phyloP scores from a whole-genome alignment of 2,329 filamentous ascomycete genomes.

The Apiospora malaysiana region DNA sequence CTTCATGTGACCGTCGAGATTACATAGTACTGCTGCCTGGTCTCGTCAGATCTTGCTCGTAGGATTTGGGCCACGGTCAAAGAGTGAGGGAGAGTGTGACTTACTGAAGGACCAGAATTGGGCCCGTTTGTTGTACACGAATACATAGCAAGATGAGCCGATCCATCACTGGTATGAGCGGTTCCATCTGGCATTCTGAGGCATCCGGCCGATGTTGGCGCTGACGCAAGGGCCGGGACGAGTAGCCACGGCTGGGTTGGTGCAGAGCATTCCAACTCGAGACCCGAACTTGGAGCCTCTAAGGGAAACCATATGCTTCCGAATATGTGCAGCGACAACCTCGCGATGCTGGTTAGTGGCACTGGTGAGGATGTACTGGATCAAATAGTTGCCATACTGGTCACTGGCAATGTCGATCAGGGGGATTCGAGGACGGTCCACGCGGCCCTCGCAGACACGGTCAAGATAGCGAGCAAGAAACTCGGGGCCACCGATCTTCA shows the following conservation, averaged over 20 bases:
- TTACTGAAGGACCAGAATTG: background rate
- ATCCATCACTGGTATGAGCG: conserved; percentile 59
- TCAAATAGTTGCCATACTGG: conserved; percentile 97
- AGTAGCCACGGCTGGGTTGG: conserved; percentile 88
- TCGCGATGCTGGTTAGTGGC: conserved; percentile 88
- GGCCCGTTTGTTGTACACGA: background rate
- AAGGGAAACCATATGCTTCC: conserved; percentile 99
- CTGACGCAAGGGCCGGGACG: conserved; percentile 85
- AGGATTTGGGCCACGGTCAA: background rate
- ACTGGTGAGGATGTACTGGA: conserved; percentile 95
- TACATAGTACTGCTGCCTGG: conserved; percentile 27
- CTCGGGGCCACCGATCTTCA: conserved; percentile 91
- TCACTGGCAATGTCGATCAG: conserved; percentile 98
- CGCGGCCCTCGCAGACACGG: conserved; percentile 88
- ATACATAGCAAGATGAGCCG: conserved; percentile 2
- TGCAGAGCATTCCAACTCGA: conserved; percentile 97
- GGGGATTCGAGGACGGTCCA: conserved; percentile 92
- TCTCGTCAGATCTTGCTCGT: background rate
- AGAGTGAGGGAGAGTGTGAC: background rate
- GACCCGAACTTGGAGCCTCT: conserved; percentile 98
- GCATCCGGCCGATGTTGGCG: conserved; percentile 65
- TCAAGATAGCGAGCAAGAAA: conserved; percentile 93
- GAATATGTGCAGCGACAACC: conserved; percentile 89
- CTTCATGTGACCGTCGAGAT: conserved; percentile 1
- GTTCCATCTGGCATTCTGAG: conserved; percentile 60